Evolutionary conservation across 306 rosid genomes (phyloP), one percentile per base, ranked within the genome.

Genomic region (Styphnolobium japonicum): DNA sequence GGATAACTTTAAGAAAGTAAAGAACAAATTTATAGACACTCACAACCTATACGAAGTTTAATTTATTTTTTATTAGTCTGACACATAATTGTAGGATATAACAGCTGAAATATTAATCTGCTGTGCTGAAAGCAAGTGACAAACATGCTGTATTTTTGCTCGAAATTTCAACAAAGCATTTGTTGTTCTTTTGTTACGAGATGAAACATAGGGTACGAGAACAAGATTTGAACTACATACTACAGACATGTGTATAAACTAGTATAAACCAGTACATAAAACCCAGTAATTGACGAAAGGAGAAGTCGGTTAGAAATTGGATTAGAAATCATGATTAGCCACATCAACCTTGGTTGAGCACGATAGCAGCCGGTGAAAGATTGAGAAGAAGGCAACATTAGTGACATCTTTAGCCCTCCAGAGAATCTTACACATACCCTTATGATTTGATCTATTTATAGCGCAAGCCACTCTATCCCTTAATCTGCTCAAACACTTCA

Each of bases 311-410:
- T 10, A 6, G 0, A 22, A 18, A 15, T 33, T 57, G 29, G 49
- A 63, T 61, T 80, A 86, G 48, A 73, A 70, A 83, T 52, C 40
- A 34, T 74, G 56, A 46, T 78, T 77, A 52, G 45, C 72, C 67
- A 71, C 80, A 23, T 85, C 72, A 14, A 83, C 72, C 82, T 77
- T 82, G 34, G 85, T 29, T 39, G 82, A 52, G 81, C 89, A 83
- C 0, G 80, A 80, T 31, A 88, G 40, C 37, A 87, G 21, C 46
- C 67, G 61, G 4, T 80, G 88, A 60, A 85, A 71, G 31, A 85
- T 63, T 40, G 86, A 49, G 53, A 77, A 80, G 6, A 85, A 63
- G 6, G 84, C 77, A 34, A 76, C 74, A 62, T n/a, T 42, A 42
- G 87, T 78, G 1, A 40, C 82, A 64, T 64, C 40, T 55, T 84